phyloP scores from a whole-genome alignment of 306 rosid species.

The Cucurbita argyrosperma region DNA sequence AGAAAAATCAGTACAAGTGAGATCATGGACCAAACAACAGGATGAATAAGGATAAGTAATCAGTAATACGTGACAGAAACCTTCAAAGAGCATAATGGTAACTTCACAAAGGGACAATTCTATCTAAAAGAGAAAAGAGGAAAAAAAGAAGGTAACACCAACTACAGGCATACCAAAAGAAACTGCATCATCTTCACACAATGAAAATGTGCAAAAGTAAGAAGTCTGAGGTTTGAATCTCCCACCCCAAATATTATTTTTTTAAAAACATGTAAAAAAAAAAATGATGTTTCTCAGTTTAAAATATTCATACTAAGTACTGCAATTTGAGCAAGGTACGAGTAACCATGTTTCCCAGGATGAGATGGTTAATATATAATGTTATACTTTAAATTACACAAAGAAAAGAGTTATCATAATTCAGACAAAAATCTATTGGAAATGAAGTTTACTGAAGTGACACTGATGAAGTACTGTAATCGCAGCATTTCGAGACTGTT shows the following conservation, averaged over 20 bases:
- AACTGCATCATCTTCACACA: neutral
- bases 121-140: neutral
- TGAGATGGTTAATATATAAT: neutral
- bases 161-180: neutral
- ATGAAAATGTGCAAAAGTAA: neutral
- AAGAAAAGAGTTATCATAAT: neutral
- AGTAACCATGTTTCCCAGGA: neutral
- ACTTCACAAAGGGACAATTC: neutral
- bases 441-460: neutral
- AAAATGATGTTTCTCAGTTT: neutral
- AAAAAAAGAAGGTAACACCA: too few relatives aligned
- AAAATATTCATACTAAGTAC: neutral
- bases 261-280: neutral
- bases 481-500: neutral
- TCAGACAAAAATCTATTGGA: neutral
- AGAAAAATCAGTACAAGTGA: constrained; percentile 15
- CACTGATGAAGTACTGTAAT: neutral
- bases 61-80: neutral
- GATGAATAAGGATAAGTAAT: neutral
- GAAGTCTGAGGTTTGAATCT: too few relatives aligned
- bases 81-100: constrained; percentile 2
- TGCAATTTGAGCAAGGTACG: neutral
- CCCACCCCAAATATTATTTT: too few relatives aligned
- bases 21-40: neutral
- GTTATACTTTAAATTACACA: neutral